Percentiles rank a stretch among this genome's conserved stretches.
phyloP scores from a whole-genome alignment of 73 alveolate species.

The Loxodes magnus region DNA sequence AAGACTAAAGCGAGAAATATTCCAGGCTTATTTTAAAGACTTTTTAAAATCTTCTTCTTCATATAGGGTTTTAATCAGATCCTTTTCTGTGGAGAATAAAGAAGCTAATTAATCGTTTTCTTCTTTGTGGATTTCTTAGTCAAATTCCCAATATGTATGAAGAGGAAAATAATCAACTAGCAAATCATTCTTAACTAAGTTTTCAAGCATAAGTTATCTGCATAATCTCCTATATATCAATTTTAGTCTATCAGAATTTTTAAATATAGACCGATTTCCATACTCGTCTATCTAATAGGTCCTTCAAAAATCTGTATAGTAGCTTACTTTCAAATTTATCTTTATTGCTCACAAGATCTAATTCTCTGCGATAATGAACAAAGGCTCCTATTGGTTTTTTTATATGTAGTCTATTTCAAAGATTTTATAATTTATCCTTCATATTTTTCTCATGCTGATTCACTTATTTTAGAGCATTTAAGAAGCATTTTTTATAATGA shows the following conservation, averaged over 20 bases:
- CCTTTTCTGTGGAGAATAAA: neutral
- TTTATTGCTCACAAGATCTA: too few species aligned
- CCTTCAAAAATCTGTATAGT: neutral
- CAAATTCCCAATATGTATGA: neutral
- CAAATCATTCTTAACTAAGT: neutral
- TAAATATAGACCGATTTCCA: slow-evolving; percentile 1
- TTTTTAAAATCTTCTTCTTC: neutral
- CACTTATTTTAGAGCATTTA: slow-evolving; percentile 1
- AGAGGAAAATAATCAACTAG: neutral
- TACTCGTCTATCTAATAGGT: neutral
- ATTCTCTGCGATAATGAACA: slow-evolving; percentile 12
- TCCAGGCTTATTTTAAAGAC: neutral
- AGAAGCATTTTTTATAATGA: neutral
- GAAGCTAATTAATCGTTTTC: neutral
- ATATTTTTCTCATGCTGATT: neutral
- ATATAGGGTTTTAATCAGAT: neutral
- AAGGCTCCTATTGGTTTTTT: slow-evolving; percentile 31
- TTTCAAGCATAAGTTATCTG: neutral
- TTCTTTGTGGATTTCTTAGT: too few species aligned
- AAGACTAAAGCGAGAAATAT: neutral
- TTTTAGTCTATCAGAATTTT: neutral
- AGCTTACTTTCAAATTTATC: slow-evolving; percentile 10
- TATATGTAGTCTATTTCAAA: slow-evolving; percentile 28
- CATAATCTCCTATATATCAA: neutral
- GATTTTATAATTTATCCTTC: slow-evolving; percentile 7